Conservation (phyloP, 2,329 filamentous ascomycete species). For the Fusarium circinatum region DNA sequence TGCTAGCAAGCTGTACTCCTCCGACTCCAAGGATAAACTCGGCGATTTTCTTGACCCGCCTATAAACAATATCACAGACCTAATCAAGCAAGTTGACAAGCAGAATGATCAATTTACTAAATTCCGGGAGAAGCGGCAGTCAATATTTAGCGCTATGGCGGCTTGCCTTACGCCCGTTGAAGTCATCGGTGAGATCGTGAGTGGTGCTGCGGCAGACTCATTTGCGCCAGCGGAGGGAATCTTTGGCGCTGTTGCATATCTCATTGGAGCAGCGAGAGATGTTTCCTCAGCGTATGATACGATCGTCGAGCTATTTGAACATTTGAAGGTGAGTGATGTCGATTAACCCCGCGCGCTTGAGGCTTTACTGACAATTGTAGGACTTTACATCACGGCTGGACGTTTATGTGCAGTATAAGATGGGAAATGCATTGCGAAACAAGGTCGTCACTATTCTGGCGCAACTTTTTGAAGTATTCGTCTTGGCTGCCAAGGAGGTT, state of each 20-base stretch:
- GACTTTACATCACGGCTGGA: constrained; percentile 56
- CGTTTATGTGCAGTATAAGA: constrained; percentile 52
- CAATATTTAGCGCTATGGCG: constrained; percentile 49
- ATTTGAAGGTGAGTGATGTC: constrained; percentile 48
- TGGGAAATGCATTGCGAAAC: constrained; percentile 51
- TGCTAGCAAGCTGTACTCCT: constrained; percentile 48
- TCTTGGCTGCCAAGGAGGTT: constrained; percentile 55
- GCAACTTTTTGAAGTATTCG: constrained; percentile 57
- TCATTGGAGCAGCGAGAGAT: constrained; percentile 57
- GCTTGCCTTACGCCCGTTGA: constrained; percentile 52
- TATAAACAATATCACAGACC: constrained; percentile 47
- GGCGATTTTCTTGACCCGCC: constrained; percentile 48
- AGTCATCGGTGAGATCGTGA: constrained; percentile 51
- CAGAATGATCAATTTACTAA: constrained; percentile 51
- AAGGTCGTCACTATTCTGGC: constrained; percentile 56
- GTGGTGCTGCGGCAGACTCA: constrained; percentile 50
- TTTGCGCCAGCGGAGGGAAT: constrained; percentile 55
- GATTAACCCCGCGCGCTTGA: constrained; percentile 29
- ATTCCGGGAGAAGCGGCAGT: constrained; percentile 51
- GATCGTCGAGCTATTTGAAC: constrained; percentile 56
- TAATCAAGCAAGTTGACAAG: constrained; percentile 46
- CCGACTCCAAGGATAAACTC: constrained; percentile 44
- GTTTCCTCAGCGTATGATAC: constrained; percentile 58
- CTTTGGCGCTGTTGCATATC: constrained; percentile 55
- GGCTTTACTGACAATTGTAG: constrained; percentile 29